These are phyloP conservation scores for Chondrus crispus DNA, from an alignment of 23 red algal species.

Conservation along the genomic window DNA sequence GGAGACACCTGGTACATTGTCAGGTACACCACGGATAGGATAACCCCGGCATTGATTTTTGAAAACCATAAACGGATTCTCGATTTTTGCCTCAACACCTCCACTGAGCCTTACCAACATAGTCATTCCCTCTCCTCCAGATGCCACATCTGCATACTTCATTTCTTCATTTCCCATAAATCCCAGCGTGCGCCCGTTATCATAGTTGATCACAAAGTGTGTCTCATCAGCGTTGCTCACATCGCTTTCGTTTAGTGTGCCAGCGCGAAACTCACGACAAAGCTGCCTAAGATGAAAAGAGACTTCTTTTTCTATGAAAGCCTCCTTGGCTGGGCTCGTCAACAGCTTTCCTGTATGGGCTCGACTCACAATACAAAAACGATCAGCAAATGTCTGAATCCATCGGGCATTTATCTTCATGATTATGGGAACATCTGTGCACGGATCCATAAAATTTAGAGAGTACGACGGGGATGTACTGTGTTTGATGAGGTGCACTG, in stretches of 20 bases:
- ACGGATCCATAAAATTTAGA: neutral
- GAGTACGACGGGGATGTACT: neutral
- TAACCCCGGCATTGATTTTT: neutral
- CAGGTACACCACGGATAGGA: neutral
- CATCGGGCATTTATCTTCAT: neutral
- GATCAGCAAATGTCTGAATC: neutral
- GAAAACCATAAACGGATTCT: slow-evolving; percentile 8
- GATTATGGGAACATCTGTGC: neutral
- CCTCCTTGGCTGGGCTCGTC: neutral
- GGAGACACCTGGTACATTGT: neutral
- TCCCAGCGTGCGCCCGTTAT: neutral
- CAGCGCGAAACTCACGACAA: neutral
- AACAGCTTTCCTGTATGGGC: neutral
- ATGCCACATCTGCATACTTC: slow-evolving; percentile 2
- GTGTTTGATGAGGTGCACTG: neutral
- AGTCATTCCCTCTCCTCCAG: neutral
- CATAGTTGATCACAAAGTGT: neutral
- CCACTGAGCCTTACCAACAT: neutral
- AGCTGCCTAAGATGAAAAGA: neutral
- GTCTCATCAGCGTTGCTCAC: neutral
- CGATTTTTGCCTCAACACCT: neutral
- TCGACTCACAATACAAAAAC: neutral
- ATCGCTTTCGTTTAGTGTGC: neutral
- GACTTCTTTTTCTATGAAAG: neutral
- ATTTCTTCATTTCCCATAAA: neutral